These are phyloP conservation scores for Clathrospora elynae DNA, from an alignment of 2,329 filamentous ascomycete genomes.

Conservation along the genomic window DNA sequence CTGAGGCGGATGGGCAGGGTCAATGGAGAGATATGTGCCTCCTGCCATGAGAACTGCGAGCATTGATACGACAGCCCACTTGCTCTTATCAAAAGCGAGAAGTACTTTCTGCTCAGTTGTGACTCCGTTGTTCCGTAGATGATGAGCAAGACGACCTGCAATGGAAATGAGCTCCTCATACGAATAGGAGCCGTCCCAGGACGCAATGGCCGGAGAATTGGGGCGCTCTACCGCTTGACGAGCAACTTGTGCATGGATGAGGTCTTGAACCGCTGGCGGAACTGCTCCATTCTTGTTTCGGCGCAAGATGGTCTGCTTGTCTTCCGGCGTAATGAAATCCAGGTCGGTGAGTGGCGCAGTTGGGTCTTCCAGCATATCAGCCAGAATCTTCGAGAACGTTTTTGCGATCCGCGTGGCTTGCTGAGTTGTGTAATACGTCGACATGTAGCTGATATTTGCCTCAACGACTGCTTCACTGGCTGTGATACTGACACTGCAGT, in stretches of 20 bases:
- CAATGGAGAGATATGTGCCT: constrained; percentile 44
- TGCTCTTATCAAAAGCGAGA: constrained; percentile 23
- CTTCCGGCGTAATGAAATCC: background rate
- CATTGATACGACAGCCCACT: constrained; percentile 39
- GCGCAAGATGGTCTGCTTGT: background rate
- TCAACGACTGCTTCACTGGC: constrained; percentile 1
- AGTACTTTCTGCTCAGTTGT: constrained; percentile 8
- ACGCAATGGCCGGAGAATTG: constrained; percentile 13
- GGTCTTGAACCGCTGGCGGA: constrained; percentile 1
- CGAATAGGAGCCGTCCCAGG: constrained; percentile 12
- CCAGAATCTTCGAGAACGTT: background rate
- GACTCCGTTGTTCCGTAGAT: constrained; percentile 8
- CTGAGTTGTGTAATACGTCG: background rate
- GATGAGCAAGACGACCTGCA: constrained; percentile 9
- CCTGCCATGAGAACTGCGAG: constrained; percentile 50
- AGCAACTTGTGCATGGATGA: constrained; percentile 8
- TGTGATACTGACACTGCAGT: constrained; percentile 1
- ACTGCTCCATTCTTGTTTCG: constrained; percentile 1
- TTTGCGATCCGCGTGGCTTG: background rate
- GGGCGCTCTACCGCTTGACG: constrained; percentile 3
- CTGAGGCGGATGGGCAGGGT: constrained; percentile 13
- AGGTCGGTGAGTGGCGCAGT: background rate
- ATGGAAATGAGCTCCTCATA: constrained; percentile 15
- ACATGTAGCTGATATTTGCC: constrained; percentile 1
- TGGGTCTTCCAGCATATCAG: constrained; percentile 1